Percentiles rank a stretch among this genome's conserved stretches.
Conservation (phyloP, 495 filamentous ascomycete species). For the Thermochaetoides thermophila region DNA sequence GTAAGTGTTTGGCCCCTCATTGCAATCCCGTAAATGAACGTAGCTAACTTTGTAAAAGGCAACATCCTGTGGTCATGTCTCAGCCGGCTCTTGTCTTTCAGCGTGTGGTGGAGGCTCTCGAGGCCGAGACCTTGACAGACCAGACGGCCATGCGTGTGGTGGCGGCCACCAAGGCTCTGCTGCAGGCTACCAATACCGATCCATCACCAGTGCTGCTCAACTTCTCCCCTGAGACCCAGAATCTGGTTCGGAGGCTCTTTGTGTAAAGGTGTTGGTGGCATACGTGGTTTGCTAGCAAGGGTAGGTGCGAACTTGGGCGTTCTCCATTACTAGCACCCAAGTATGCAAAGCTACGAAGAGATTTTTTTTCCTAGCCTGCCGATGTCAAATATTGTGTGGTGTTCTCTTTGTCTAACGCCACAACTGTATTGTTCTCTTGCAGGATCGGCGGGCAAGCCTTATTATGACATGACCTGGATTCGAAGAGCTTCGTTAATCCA, state of each 20-base stretch:
- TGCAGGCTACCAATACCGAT: slow-evolving; percentile 54
- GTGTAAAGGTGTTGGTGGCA: too few relatives aligned
- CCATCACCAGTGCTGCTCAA: slow-evolving; percentile 50
- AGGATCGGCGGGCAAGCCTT: too few relatives aligned
- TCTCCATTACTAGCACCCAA: neutral
- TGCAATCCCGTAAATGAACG: neutral
- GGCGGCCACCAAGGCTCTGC: slow-evolving; percentile 54
- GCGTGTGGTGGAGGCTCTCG: slow-evolving; percentile 71
- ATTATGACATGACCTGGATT: too few relatives aligned
- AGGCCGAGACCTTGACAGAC: slow-evolving; percentile 79
- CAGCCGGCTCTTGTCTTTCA: slow-evolving; percentile 69
- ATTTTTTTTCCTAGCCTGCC: too few relatives aligned
- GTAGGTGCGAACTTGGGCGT: too few relatives aligned
- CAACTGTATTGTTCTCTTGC: too few relatives aligned
- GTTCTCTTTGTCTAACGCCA: too few relatives aligned
- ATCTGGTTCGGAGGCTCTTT: slow-evolving; percentile 59
- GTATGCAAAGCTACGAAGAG: too few relatives aligned
- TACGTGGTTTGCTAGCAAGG: too few relatives aligned
- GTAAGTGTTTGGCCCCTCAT: slow-evolving; percentile 41
- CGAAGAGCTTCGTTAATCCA: too few relatives aligned
- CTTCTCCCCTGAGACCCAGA: slow-evolving; percentile 61
- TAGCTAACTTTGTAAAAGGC: slow-evolving; percentile 34
- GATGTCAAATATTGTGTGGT: too few relatives aligned
- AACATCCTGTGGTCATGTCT: slow-evolving; percentile 66
- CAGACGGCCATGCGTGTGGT: slow-evolving; percentile 61